These are phyloP conservation scores for Austroboletus eburneus DNA, from an alignment of 768 basidiomycete genomes.

Conservation along the genomic window DNA sequence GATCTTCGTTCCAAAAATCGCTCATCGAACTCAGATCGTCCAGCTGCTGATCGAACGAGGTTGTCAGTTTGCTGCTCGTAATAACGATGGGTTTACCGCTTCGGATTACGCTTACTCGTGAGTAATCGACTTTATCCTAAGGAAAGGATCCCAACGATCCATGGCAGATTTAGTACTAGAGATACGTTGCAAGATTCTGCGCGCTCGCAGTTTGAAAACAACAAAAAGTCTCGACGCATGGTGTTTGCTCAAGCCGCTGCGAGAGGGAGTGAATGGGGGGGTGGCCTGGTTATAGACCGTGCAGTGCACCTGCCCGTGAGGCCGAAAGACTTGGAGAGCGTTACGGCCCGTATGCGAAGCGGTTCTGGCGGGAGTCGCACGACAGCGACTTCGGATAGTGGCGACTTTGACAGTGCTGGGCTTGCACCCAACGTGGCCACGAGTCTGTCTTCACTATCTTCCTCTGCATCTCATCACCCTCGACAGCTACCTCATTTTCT, in stretches of 20 bases:
- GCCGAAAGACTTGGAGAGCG: conserved; percentile 36
- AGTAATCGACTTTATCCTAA: conserved; percentile 5
- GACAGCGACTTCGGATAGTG: conserved; percentile 71
- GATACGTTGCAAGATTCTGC: conserved; percentile 81
- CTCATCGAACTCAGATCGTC: conserved; percentile 51
- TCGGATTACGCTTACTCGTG: conserved; percentile 81
- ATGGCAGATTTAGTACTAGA: conserved; percentile 59
- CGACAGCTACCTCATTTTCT: conserved; percentile 33
- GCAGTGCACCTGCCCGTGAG: conserved; percentile 47
- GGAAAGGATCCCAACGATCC: conserved; percentile 2
- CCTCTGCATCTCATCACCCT: conserved; percentile 57
- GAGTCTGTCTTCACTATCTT: conserved; percentile 56
- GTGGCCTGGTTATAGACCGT: conserved; percentile 36
- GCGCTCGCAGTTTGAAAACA: conserved; percentile 71
- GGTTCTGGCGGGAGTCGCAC: conserved; percentile 80
- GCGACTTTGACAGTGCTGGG: conserved; percentile 50
- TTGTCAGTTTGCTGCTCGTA: conserved; percentile 76
- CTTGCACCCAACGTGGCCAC: conserved; percentile 37
- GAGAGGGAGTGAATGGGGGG: conserved; percentile 59
- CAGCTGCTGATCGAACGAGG: conserved; percentile 87
- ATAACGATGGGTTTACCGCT: conserved; percentile 89
- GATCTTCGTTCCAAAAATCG: conserved; percentile 3
- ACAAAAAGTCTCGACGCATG: conserved; percentile 68
- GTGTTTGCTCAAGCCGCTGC: conserved; percentile 72
- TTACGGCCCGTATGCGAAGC: conserved; percentile 61